Conservation (phyloP, 2,329 filamentous ascomycete genomes). For the Fusarium transvaalense region DNA sequence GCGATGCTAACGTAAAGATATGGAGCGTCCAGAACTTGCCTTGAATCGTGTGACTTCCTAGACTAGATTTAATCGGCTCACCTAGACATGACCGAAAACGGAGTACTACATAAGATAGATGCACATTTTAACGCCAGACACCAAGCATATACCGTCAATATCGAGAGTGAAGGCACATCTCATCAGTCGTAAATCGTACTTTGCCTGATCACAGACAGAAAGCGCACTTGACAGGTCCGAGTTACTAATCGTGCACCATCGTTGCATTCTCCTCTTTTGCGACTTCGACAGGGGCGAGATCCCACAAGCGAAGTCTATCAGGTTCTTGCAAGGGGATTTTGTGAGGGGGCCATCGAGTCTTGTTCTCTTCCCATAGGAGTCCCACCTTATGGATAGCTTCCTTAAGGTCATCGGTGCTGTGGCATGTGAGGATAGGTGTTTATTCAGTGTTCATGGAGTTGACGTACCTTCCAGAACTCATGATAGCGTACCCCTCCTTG, state of each 20-base stretch:
- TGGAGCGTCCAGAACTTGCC: slow-evolving; percentile 69
- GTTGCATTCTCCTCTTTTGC: slow-evolving; percentile 53
- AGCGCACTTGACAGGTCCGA: slow-evolving; percentile 20
- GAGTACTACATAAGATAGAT: slow-evolving; percentile 21
- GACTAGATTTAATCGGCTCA: slow-evolving; percentile 19
- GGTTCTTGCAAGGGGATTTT: slow-evolving; percentile 33
- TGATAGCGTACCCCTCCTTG: slow-evolving; percentile 80
- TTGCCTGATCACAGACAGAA: slow-evolving; percentile 1
- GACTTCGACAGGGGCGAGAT: slow-evolving; percentile 52
- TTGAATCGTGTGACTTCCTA: slow-evolving; percentile 26
- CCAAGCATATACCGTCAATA: slow-evolving; percentile 24
- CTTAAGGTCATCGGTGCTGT: slow-evolving; percentile 51
- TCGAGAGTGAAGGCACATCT: not conserved
- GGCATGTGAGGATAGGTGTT: not conserved
- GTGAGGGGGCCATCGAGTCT: slow-evolving; percentile 53
- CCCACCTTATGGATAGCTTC: slow-evolving; percentile 55
- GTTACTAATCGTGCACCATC: slow-evolving; percentile 57
- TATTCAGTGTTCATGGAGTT: not conserved
- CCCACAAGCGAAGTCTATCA: slow-evolving; percentile 52
- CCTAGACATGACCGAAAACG: slow-evolving; percentile 11
- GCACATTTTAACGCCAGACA: slow-evolving; percentile 30
- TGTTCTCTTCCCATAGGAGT: slow-evolving; percentile 54
- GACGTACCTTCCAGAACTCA: slow-evolving; percentile 74
- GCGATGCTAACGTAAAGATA: slow-evolving; percentile 90
- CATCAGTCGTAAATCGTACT: not conserved